Percentiles rank a stretch among this genome's conserved stretches.
Conservation (phyloP, 805 yeast species). For the Candida insectorum region DNA sequence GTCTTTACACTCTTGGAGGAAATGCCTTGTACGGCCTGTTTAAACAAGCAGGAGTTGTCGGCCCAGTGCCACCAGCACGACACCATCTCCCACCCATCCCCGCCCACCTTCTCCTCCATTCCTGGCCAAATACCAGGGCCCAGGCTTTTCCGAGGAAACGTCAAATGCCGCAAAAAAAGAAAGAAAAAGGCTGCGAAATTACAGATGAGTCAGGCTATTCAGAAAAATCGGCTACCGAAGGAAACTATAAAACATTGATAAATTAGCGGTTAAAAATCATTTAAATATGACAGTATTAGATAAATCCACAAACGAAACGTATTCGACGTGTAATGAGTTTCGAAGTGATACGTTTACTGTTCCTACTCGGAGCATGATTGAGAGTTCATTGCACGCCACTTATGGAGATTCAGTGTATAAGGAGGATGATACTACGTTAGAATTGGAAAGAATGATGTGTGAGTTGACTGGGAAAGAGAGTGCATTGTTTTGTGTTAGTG, state of each 20-base stretch:
- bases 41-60: no score
- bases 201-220: no score
- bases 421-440: constrained; percentile 33
- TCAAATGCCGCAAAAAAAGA: no score
- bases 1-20: no score
- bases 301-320: constrained; percentile 7
- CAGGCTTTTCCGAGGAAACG: no score
- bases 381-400: constrained; percentile 39
- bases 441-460: constrained; percentile 33
- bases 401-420: constrained; percentile 43
- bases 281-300: constrained; percentile 4
- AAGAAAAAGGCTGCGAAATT: no score
- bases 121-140: no score
- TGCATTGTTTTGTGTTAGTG: constrained; percentile 39
- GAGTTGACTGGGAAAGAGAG: constrained; percentile 37
- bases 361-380: constrained; percentile 71
- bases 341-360: constrained; percentile 82
- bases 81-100: no score
- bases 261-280: not conserved
- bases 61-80: no score
- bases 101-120: no score
- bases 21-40: no score
- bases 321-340: constrained; percentile 36
- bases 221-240: no score
- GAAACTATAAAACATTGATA: not conserved